These are phyloP conservation scores for Coemansia sp. DNA, from an alignment of 192 early-diverging fungal species.

Conservation along the genomic window DNA sequence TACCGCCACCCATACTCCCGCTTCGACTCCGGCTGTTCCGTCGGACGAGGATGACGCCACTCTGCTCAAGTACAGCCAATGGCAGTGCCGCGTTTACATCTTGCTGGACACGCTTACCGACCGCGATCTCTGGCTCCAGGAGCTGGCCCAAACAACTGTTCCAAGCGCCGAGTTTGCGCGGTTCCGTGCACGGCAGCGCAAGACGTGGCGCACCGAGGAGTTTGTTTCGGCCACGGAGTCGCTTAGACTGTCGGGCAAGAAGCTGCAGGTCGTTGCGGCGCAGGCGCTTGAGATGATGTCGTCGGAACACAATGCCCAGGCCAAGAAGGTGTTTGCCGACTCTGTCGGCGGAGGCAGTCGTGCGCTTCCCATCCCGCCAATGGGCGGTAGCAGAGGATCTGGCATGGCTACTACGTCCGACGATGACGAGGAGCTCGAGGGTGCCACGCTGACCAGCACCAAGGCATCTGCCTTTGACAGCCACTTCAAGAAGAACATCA, in stretches of 20 bases:
- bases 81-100: conserved; percentile 57
- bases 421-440: conserved; percentile 26
- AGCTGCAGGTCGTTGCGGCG: conserved; percentile 30
- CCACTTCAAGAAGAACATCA: conserved; percentile 3
- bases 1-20: not conserved
- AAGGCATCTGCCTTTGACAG: conserved; percentile 9
- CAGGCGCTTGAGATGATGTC: conserved; percentile 24
- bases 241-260: conserved; percentile 30
- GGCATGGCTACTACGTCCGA: not conserved
- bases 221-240: conserved; percentile 32
- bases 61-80: conserved; percentile 39
- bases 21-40: not conserved
- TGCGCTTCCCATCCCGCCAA: conserved; percentile 12
- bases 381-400: not conserved
- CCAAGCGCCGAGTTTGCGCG: conserved; percentile 50
- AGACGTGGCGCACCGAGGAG: conserved; percentile 23
- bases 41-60: conserved; percentile 33
- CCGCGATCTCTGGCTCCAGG: conserved; percentile 45
- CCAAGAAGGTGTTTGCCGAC: conserved; percentile 39
- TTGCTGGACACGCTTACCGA: conserved; percentile 42
- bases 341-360: conserved; percentile 21
- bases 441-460: conserved; percentile 39
- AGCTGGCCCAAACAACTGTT: conserved; percentile 29
- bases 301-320: conserved; percentile 26
- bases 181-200: conserved; percentile 36